Conservation (phyloP, 768 basidiomycete genomes). For the Symmetrospora coprosmae region DNA sequence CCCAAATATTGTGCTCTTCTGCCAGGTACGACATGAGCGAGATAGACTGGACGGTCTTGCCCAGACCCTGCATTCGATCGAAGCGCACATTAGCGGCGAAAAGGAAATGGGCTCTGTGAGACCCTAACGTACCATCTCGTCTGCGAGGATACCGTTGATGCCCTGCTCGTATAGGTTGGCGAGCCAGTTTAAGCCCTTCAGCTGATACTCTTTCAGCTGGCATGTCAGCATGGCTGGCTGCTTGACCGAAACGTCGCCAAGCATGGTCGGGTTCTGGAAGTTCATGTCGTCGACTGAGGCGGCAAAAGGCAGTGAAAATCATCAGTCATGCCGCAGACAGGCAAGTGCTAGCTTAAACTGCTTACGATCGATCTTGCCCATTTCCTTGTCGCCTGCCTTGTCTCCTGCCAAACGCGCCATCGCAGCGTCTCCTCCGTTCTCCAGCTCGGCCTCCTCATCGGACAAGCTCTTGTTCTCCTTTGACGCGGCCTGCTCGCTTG, state of each 20-base stretch:
- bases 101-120: too few species aligned
- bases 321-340: not conserved
- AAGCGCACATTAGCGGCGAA: not conserved
- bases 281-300: conserved; percentile 79
- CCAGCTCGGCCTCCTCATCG: not conserved
- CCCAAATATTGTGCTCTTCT: conserved; percentile 96
- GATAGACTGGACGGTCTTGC: conserved; percentile 83
- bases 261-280: conserved; percentile 93
- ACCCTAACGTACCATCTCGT: conserved; percentile 87
- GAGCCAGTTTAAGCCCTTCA: conserved; percentile 96
- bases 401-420: not conserved
- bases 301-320: not conserved
- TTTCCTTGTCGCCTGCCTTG: conserved; percentile 1
- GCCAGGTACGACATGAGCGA: conserved; percentile 89
- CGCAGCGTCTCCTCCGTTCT: not conserved
- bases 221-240: conserved; percentile 96
- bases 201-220: conserved; percentile 90
- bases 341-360: too few species aligned
- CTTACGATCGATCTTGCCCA: conserved; percentile 25
- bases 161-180: conserved; percentile 96
- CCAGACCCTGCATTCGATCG: conserved; percentile 32
- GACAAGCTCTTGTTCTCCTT: conserved; percentile 42
- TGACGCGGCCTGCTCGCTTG: conserved; percentile 63
- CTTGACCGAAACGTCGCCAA: conserved; percentile 64
- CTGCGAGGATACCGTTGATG: conserved; percentile 96